Conservation (phyloP, 805 yeast species). For the Teunomyces cretensis region DNA sequence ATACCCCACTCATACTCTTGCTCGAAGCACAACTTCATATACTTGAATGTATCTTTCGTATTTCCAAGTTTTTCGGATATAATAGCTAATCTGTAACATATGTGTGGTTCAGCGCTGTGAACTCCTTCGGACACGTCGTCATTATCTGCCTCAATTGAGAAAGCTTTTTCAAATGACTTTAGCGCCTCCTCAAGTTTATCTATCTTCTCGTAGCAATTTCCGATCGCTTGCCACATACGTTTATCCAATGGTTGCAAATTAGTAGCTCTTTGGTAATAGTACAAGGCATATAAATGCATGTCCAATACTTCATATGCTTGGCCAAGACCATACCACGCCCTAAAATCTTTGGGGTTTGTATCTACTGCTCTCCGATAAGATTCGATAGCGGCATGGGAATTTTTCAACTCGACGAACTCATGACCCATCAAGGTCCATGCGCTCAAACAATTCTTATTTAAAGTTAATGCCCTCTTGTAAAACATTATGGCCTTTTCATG, state of each 20-base stretch:
- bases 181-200: constrained; percentile 71
- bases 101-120: constrained; percentile 50
- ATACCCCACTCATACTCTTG: constrained; percentile 64
- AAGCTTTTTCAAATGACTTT: constrained; percentile 78
- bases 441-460: constrained; percentile 75
- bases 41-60: constrained; percentile 50
- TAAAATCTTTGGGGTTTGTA: constrained; percentile 80
- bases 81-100: constrained; percentile 66
- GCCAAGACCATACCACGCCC: constrained; percentile 98
- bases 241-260: constrained; percentile 84
- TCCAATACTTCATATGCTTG: constrained; percentile 97
- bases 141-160: constrained; percentile 43
- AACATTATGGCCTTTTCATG: constrained; percentile 94
- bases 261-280: constrained; percentile 90
- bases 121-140: constrained; percentile 12
- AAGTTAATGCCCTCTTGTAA: constrained; percentile 81
- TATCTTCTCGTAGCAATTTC: constrained; percentile 81
- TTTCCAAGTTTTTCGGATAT: constrained; percentile 61
- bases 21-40: constrained; percentile 68
- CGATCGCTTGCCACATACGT: constrained; percentile 96
- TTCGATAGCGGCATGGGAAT: constrained; percentile 96
- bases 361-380: constrained; percentile 92
- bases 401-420: constrained; percentile 93
- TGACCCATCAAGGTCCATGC: constrained; percentile 99
- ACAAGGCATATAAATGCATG: constrained; percentile 89